These are phyloP conservation scores for Boletus rubescentipes DNA, from an alignment of 768 basidiomycete species.

Conservation along the genomic window DNA sequence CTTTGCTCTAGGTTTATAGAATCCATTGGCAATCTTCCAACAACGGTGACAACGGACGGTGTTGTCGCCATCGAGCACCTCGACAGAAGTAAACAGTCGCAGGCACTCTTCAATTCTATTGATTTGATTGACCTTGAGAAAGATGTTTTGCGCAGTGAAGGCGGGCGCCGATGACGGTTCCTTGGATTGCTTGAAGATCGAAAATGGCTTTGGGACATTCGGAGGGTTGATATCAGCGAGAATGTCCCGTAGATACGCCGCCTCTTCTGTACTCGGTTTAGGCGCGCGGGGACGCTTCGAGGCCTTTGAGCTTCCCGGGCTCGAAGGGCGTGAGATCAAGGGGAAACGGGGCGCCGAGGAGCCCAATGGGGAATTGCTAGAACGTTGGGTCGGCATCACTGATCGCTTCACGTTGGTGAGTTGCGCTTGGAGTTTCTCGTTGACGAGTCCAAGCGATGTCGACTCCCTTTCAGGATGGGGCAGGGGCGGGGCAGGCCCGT, in stretches of 20 bases:
- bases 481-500: constrained; percentile 1
- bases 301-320: constrained; percentile 34
- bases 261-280: constrained; percentile 55
- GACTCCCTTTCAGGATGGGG: constrained; percentile 18
- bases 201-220: constrained; percentile 44
- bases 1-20: constrained; percentile 38
- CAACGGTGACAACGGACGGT: constrained; percentile 91
- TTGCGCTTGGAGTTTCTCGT: constrained; percentile 26
- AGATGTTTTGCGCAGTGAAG: constrained; percentile 24
- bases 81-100: constrained; percentile 88
- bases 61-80: constrained; percentile 91
- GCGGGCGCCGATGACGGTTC: constrained; percentile 19
- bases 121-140: constrained; percentile 29
- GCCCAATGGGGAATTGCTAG: constrained; percentile 18
- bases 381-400: constrained; percentile 17
- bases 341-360: constrained; percentile 23
- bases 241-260: constrained; percentile 65
- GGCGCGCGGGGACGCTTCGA: constrained; percentile 47
- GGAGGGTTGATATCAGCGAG: constrained; percentile 60
- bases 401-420: constrained; percentile 29
- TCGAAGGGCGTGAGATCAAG: constrained; percentile 29
- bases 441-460: constrained; percentile 26
- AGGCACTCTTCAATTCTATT: constrained; percentile 65
- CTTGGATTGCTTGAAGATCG: constrained; percentile 45
- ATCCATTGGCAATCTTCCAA: constrained; percentile 87